Evolutionary conservation across 305 asterid genomes (phyloP).

Genomic region (Fraxinus nigra): DNA sequence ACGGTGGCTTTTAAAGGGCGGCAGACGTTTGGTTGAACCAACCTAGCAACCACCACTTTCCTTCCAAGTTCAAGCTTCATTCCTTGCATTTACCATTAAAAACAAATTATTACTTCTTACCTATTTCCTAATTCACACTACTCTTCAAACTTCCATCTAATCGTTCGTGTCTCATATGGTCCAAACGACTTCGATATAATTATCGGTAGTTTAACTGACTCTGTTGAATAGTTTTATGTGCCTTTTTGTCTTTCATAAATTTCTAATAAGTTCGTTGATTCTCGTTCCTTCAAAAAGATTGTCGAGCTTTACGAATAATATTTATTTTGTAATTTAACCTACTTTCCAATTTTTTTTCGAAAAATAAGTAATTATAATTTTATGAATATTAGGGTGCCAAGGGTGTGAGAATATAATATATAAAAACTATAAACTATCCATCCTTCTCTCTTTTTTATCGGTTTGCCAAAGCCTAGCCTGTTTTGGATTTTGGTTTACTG

Average conservation of each 20-base stretch:
- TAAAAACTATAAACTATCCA: constrained; percentile 36
- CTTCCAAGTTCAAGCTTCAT: constrained; percentile 42
- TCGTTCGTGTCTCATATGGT: background rate
- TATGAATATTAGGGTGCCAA: background rate
- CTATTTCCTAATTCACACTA: constrained; percentile 24
- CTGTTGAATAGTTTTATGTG: background rate
- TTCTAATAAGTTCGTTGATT: background rate
- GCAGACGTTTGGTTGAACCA: constrained; percentile 63
- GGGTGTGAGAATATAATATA: background rate
- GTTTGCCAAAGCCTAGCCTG: constrained; percentile 43
- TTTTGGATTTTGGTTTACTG: constrained; percentile 45
- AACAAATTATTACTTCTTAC: constrained; percentile 2
- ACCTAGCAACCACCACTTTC: constrained; percentile 57
- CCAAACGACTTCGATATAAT: background rate
- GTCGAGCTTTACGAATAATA: background rate
- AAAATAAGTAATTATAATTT: constrained; percentile 2
- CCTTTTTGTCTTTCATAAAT: background rate
- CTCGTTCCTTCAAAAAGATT: background rate
- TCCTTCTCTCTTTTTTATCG: constrained; percentile 39
- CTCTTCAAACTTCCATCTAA: background rate
- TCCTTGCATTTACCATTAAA: constrained; percentile 29
- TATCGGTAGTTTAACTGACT: background rate
- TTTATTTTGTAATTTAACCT: background rate
- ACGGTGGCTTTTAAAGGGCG: constrained; percentile 41
- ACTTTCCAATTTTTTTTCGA: background rate